A percentile compares a stretch with the other conserved stretches of the same genome.
These are phyloP conservation scores for Agaricus subrufescens DNA, from an alignment of 768 basidiomycete genomes.

Conservation along the genomic window DNA sequence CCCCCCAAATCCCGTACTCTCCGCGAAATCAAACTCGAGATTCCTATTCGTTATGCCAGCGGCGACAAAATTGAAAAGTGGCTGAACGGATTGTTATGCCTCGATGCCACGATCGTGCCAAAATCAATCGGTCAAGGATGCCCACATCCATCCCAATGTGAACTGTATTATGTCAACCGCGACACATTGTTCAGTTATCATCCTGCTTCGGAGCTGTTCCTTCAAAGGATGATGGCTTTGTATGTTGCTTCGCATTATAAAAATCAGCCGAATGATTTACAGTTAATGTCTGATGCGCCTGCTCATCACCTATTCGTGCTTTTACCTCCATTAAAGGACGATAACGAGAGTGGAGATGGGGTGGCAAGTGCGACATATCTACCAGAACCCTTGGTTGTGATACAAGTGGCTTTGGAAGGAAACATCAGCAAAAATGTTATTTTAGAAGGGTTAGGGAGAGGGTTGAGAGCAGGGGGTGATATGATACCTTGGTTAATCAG, in stretches of 20 bases:
- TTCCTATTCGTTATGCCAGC: conserved; percentile 86
- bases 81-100: conserved; percentile 86
- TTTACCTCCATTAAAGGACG: conserved; percentile 86
- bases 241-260: conserved; percentile 99
- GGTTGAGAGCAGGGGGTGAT: conserved; percentile 86
- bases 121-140: conserved; percentile 58
- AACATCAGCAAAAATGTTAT: conserved; percentile 83
- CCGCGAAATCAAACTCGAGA: conserved; percentile 91
- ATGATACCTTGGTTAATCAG: conserved; percentile 97
- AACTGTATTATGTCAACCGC: conserved; percentile 91
- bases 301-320: conserved; percentile 97
- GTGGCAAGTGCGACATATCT: conserved; percentile 57
- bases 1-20: conserved; percentile 69
- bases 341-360: conserved; percentile 20
- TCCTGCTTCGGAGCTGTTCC: conserved; percentile 94
- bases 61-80: conserved; percentile 92
- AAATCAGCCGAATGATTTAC: conserved; percentile 98
- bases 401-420: conserved; percentile 96
- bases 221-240: conserved; percentile 97
- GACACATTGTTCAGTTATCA: conserved; percentile 98
- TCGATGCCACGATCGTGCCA: conserved; percentile 71
- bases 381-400: conserved; percentile 91
- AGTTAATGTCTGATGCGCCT: conserved; percentile 93
- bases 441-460: conserved; percentile 79
- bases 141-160: conserved; percentile 91